These are phyloP conservation scores for Cairneyella variabilis DNA, from an alignment of 495 filamentous ascomycete species.

Conservation along the genomic window DNA sequence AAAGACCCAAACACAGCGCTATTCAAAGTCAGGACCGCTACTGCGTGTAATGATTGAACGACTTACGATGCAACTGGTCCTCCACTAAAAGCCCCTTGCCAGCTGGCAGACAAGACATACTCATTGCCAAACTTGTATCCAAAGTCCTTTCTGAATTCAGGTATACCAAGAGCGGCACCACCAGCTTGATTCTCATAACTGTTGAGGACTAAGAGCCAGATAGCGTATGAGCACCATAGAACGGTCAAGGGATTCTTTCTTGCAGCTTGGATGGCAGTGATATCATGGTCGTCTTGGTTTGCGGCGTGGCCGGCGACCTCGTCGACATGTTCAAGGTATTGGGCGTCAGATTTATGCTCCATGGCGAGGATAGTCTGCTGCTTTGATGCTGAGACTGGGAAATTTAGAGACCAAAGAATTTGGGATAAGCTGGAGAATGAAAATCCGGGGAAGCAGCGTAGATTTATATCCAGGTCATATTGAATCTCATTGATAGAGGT, in stretches of 20 bases:
- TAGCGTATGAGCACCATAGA: constrained; percentile 22
- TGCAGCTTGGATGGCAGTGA: constrained; percentile 5
- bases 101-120: constrained; percentile 28
- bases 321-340: constrained; percentile 11
- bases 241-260: constrained; percentile 14
- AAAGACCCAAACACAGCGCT: constrained; percentile 16
- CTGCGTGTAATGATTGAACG: not conserved
- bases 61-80: constrained; percentile 23
- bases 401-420: too few species aligned
- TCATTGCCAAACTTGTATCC: constrained; percentile 25
- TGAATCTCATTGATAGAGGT: constrained; percentile 43
- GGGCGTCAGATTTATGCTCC: not conserved
- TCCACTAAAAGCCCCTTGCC: constrained; percentile 32
- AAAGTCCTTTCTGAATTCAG: constrained; percentile 32
- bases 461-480: constrained; percentile 43
- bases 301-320: constrained; percentile 7
- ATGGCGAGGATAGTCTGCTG: too few species aligned
- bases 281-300: constrained; percentile 24
- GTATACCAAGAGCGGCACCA: constrained; percentile 28
- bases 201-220: constrained; percentile 27
- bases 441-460: too few species aligned
- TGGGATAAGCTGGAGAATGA: too few species aligned
- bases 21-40: not conserved
- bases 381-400: too few species aligned
- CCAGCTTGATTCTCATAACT: constrained; percentile 33